phyloP scores from a whole-genome alignment of 116 monocot species.

The Cymodocea nodosa region DNA sequence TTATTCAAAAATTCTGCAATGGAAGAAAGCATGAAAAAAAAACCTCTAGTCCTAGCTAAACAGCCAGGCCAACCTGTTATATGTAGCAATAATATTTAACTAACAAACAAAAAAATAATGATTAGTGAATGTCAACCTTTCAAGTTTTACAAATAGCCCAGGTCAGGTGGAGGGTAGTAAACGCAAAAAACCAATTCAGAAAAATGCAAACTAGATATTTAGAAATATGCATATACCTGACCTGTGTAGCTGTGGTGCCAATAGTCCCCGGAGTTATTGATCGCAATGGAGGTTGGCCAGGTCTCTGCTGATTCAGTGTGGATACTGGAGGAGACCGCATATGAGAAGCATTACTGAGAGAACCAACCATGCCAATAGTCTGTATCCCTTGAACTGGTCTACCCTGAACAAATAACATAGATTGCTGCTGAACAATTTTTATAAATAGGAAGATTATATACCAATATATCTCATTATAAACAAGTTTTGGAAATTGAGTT shows the following conservation, averaged over 20 bases:
- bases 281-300: conserved; percentile 32
- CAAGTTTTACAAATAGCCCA: too few species aligned
- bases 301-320: conserved; percentile 39
- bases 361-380: conserved; percentile 56
- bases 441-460: too few species aligned
- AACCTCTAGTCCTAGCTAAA: too few species aligned
- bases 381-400: conserved; percentile 47
- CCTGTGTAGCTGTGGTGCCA: conserved; percentile 29
- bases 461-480: too few species aligned
- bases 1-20: too few species aligned
- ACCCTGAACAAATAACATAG: not conserved
- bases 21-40: too few species aligned
- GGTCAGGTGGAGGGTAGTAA: not conserved
- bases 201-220: not conserved
- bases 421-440: not conserved
- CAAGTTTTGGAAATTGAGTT: too few species aligned
- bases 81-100: too few species aligned
- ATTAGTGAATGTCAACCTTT: too few species aligned
- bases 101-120: too few species aligned
- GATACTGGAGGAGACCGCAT: conserved; percentile 31
- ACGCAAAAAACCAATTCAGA: not conserved
- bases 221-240: conserved; percentile 4
- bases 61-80: too few species aligned
- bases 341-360: conserved; percentile 30
- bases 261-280: conserved; percentile 25